Conservation (phyloP, 805 yeast genomes). For the Geotrichum ghanense region DNA sequence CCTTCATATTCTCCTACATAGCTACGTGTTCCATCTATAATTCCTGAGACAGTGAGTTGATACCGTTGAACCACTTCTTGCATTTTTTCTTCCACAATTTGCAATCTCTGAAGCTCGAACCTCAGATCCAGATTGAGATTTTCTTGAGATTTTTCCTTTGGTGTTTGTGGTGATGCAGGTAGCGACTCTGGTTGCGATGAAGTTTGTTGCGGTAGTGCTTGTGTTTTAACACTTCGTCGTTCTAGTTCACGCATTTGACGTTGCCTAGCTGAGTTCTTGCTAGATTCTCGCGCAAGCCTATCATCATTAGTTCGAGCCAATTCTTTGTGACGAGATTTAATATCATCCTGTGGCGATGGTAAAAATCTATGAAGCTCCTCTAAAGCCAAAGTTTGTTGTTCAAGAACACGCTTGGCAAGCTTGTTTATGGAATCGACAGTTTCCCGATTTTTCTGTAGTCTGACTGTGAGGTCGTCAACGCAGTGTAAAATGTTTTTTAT, state of each 20-base stretch:
- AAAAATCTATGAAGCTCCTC: neutral
- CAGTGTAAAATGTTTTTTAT: conserved; percentile 15
- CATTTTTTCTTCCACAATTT: conserved; percentile 10
- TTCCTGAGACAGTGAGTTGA: conserved; percentile 9
- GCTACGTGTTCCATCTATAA: conserved; percentile 5
- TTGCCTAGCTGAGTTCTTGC: too few species aligned
- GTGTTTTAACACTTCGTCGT: too few species aligned
- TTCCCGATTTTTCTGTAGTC: conserved; percentile 16
- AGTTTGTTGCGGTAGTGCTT: too few species aligned
- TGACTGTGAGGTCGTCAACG: conserved; percentile 19
- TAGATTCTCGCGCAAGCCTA: too few species aligned
- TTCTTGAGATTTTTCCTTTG: neutral
- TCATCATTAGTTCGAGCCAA: too few species aligned
- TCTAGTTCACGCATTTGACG: neutral
- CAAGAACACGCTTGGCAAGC: conserved; percentile 16
- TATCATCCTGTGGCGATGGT: too few species aligned
- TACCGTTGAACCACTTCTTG: conserved; percentile 9
- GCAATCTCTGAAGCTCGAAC: conserved; percentile 13
- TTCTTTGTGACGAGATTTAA: too few species aligned
- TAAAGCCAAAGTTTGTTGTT: conserved; percentile 5
- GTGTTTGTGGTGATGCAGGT: neutral
- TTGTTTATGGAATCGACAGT: conserved; percentile 12
- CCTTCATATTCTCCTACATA: conserved; percentile 7
- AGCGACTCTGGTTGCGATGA: neutral
- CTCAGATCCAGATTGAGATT: conserved; percentile 11